Base-by-base conservation (phyloP, 768 basidiomycete genomes). In the Chlorophyllum brunneum region DNA sequence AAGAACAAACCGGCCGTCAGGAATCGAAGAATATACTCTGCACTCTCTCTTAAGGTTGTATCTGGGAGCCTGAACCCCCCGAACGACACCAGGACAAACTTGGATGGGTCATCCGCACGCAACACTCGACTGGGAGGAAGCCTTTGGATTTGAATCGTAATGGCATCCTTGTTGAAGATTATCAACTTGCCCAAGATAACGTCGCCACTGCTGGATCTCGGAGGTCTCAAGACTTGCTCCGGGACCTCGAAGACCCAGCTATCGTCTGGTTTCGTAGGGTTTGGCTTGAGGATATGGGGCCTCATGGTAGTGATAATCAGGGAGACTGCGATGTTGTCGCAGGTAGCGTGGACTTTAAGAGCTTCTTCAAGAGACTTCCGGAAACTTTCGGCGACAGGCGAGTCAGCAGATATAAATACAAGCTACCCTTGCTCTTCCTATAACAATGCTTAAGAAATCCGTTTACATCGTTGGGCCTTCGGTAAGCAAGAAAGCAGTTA, bases 101-200 rank as follows among this genome's bases (percentile, higher is more conserved):
- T 79, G 31, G 70, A 61, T 1, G 72, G 68, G 56, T 85, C 80
- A 54, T 87, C 83, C 3, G 70, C 65, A 50, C 79, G 73, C 30
- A 86, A 63, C 34, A 87, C 75, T 20, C 83, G 77, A 62, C 85
- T 86, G 51, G 67, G 75, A 7, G 81, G 78, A 58, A 83, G 77
- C 33, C 65, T 67, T 3, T 66, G 65, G 20, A 78, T 72, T 48
- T 77, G 69, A 24, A 85, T 59, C n/a, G 72, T 74, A 57, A 86
- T 80, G 18, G 66, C 69, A 20, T 78, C 70, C 2, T 68, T 63
- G 1, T 70, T 71, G 63, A 84, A 83, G 23, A 69, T 75, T 58
- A 85, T 68, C 15, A 77, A 58, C 59, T 80, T 81, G 1, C 80
- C 81, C 52, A 65, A 64, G 7, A 67, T 63, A 4, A 47, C 33